Evolutionary conservation across 2,329 filamentous ascomycete species (phyloP).

Genomic region (Penicillium sp.): DNA sequence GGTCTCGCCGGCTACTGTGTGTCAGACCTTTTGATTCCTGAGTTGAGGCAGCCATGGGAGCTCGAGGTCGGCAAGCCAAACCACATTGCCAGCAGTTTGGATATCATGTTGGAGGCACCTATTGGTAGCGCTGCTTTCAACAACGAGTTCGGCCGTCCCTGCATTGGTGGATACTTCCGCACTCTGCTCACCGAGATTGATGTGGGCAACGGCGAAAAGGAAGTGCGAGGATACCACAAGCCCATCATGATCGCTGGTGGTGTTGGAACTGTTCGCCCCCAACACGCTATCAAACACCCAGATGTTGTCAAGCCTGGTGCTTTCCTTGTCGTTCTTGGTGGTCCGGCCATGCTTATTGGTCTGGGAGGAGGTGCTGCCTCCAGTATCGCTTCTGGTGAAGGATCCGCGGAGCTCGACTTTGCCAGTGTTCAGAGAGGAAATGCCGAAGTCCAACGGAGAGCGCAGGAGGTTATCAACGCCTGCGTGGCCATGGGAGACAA

Average conservation of each 20-base stretch:
- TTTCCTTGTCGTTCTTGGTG: constrained; percentile 83
- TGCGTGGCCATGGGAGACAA: constrained; percentile 74
- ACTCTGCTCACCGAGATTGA: constrained; percentile 68
- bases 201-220: constrained; percentile 52
- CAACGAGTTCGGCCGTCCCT: constrained; percentile 92
- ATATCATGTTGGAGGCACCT: constrained; percentile 96
- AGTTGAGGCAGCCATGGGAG: constrained; percentile 77
- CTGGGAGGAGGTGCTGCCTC: constrained; percentile 92
- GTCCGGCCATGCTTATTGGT: constrained; percentile 94
- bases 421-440: constrained; percentile 95
- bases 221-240: constrained; percentile 89
- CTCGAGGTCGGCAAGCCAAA: constrained; percentile 77
- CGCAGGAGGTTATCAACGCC: constrained; percentile 95
- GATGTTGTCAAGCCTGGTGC: constrained; percentile 75
- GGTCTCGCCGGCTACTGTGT: constrained; percentile 90
- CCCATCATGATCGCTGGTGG: constrained; percentile 98
- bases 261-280: constrained; percentile 80
- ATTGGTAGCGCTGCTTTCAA: constrained; percentile 94
- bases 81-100: constrained; percentile 85
- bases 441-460: constrained; percentile 86
- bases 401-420: constrained; percentile 86
- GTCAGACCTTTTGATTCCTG: constrained; percentile 84
- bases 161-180: constrained; percentile 79
- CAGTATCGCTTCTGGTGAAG: constrained; percentile 77
- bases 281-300: constrained; percentile 78